phyloP scores from a whole-genome alignment of 192 early-diverging fungal species.

The Chytriomyces hyalinus region DNA sequence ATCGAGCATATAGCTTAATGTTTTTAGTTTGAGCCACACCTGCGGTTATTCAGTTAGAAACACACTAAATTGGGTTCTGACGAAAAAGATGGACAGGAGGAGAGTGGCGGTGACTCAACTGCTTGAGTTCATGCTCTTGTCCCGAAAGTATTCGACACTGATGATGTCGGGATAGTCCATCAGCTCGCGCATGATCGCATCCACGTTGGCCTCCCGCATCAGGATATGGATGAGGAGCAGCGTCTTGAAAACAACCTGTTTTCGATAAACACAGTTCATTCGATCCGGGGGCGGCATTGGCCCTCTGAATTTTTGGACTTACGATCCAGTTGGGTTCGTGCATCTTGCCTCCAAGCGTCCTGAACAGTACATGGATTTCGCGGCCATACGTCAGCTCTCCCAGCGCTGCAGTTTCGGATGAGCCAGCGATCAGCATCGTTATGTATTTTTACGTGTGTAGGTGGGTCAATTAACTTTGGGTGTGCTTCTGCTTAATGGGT shows the following conservation, averaged over 20 bases:
- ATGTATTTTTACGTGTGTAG: no score
- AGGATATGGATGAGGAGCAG: constrained; percentile 75
- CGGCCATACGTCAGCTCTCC: constrained; percentile 44
- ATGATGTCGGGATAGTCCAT: constrained; percentile 52
- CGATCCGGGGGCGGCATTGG: background rate
- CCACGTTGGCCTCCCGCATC: constrained; percentile 70
- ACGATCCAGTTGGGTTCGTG: constrained; percentile 71
- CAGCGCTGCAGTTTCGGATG: constrained; percentile 34
- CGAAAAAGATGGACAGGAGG: background rate
- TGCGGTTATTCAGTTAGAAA: background rate
- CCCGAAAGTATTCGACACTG: constrained; percentile 56
- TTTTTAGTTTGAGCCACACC: constrained; percentile 59
- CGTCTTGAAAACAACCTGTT: constrained; percentile 75
- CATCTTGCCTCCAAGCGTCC: constrained; percentile 49
- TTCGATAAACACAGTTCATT: background rate
- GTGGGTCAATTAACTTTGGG: constrained; percentile 40
- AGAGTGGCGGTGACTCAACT: constrained; percentile 12
- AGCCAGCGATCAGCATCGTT: no score
- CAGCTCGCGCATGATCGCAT: constrained; percentile 65
- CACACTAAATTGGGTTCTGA: background rate
- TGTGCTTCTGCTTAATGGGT: constrained; percentile 60
- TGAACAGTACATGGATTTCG: constrained; percentile 60
- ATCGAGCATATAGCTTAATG: constrained; percentile 69
- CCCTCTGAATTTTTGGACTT: constrained; percentile 4
- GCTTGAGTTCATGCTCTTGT: constrained; percentile 51